Conservation (phyloP, 1,284 basidiomycete species). For the Puccinia sorghi region DNA sequence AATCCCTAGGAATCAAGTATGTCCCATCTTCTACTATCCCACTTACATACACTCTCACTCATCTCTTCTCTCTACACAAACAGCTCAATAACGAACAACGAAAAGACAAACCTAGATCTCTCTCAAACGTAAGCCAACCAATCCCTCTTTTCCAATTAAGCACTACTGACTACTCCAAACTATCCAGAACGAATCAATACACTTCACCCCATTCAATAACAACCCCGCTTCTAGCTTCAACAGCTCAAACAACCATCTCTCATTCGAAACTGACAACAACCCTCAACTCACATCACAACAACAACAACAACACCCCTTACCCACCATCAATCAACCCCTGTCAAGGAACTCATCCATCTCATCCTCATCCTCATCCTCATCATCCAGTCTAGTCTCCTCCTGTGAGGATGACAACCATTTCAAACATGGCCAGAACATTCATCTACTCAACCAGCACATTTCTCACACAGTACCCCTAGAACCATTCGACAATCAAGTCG, state of each 20-base stretch:
- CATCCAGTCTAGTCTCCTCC: conserved; percentile 17
- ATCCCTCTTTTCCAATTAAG: too few relatives aligned
- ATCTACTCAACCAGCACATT: conserved; percentile 36
- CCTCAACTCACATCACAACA: background rate
- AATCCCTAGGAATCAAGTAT: too few relatives aligned
- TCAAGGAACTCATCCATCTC: background rate
- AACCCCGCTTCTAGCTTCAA: too few relatives aligned
- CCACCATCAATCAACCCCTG: background rate
- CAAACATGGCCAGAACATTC: conserved; percentile 45
- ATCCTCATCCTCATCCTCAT: background rate
- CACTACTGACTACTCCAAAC: too few relatives aligned
- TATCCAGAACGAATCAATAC: too few relatives aligned
- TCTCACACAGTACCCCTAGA: conserved; percentile 89
- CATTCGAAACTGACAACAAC: background rate
- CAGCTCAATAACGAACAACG: too few relatives aligned
- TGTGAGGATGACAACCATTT: conserved; percentile 20
- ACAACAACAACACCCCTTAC: background rate
- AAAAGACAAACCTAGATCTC: too few relatives aligned
- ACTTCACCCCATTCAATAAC: too few relatives aligned
- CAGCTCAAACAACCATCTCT: background rate
- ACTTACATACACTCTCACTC: too few relatives aligned
- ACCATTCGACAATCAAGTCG: conserved; percentile 96
- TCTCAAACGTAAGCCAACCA: too few relatives aligned
- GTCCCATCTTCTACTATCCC: too few relatives aligned
- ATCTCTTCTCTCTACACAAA: too few relatives aligned